Percentiles rank a stretch among this genome's conserved stretches.
These are phyloP conservation scores for Geranium rotundifolium DNA, from an alignment of 345 rosid species.

Conservation along the genomic window DNA sequence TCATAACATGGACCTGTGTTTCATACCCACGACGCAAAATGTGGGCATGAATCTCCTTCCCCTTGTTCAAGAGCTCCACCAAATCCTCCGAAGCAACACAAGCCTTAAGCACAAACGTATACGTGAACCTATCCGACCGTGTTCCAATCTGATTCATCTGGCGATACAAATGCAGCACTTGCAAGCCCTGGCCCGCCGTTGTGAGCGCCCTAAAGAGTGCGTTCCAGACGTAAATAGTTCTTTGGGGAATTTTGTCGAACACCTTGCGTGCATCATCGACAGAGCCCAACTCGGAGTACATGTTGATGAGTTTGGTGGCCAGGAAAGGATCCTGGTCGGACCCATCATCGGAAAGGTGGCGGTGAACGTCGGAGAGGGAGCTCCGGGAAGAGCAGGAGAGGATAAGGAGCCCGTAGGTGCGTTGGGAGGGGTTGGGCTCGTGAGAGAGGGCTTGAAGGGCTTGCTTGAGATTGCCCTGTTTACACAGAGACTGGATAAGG, in stretches of 20 bases:
- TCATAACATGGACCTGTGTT: slow-evolving; percentile 57
- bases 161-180: slow-evolving; percentile 57
- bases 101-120: slow-evolving; percentile 77
- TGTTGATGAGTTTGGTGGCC: slow-evolving; percentile 78
- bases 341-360: slow-evolving; percentile 54
- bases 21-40: slow-evolving; percentile 52
- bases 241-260: slow-evolving; percentile 64
- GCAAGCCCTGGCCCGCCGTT: slow-evolving; percentile 60
- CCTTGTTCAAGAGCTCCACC: slow-evolving; percentile 27
- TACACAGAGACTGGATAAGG: slow-evolving; percentile 53
- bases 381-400: slow-evolving; percentile 49
- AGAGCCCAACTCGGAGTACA: slow-evolving; percentile 46
- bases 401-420: slow-evolving; percentile 71
- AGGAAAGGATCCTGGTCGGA: slow-evolving; percentile 82
- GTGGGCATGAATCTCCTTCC: slow-evolving; percentile 78
- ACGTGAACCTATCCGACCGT: slow-evolving; percentile 70
- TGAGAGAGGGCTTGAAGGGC: slow-evolving; percentile 56
- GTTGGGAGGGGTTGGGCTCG: slow-evolving; percentile 60
- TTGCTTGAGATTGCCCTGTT: slow-evolving; percentile 55
- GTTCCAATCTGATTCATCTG: slow-evolving; percentile 48
- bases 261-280: slow-evolving; percentile 55
- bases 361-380: slow-evolving; percentile 55
- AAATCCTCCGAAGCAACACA: slow-evolving; percentile 53
- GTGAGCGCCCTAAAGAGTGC: slow-evolving; percentile 73
- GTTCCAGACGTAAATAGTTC: slow-evolving; percentile 82